These are phyloP conservation scores for Aspergillus leporis DNA, from an alignment of 495 filamentous ascomycete species.

Conservation along the genomic window DNA sequence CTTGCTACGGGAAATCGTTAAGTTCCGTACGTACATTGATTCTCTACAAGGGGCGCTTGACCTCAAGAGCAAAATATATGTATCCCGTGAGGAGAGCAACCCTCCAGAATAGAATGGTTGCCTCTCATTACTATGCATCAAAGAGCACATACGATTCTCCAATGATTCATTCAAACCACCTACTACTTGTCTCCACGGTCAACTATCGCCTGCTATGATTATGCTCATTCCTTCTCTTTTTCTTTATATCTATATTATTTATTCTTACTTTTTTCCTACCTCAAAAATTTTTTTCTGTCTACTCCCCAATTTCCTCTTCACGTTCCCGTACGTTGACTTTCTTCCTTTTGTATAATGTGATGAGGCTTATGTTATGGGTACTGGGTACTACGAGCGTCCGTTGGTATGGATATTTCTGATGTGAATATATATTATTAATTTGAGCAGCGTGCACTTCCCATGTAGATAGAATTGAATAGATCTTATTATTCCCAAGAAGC, in stretches of 20 bases:
- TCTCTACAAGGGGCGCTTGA: constrained; percentile 60
- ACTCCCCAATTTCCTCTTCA: constrained; percentile 10
- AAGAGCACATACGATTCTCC: neutral
- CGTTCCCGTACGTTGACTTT: constrained; percentile 13
- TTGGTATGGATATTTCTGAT: constrained; percentile 3
- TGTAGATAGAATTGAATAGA: neutral
- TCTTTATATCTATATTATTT: neutral
- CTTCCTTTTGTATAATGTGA: constrained; percentile 17
- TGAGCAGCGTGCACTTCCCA: neutral
- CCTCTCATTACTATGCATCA: neutral
- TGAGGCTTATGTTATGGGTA: constrained; percentile 29
- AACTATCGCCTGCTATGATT: no score
- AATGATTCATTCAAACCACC: neutral
- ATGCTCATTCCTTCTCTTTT: neutral
- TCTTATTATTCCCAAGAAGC: no score
- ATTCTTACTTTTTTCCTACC: no score
- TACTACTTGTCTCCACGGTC: no score
- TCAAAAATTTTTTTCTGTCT: neutral
- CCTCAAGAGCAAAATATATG: constrained; percentile 56
- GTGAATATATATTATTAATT: neutral
- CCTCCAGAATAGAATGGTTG: constrained; percentile 7
- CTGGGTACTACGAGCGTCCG: constrained; percentile 32
- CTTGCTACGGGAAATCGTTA: constrained; percentile 90
- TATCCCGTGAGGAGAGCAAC: constrained; percentile 30
- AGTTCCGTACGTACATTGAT: constrained; percentile 94